Evolutionary conservation across 2,329 filamentous ascomycete genomes (phyloP), one percentile per base, ranked within the genome.

Genomic region (Colletotrichum tropicicola): DNA sequence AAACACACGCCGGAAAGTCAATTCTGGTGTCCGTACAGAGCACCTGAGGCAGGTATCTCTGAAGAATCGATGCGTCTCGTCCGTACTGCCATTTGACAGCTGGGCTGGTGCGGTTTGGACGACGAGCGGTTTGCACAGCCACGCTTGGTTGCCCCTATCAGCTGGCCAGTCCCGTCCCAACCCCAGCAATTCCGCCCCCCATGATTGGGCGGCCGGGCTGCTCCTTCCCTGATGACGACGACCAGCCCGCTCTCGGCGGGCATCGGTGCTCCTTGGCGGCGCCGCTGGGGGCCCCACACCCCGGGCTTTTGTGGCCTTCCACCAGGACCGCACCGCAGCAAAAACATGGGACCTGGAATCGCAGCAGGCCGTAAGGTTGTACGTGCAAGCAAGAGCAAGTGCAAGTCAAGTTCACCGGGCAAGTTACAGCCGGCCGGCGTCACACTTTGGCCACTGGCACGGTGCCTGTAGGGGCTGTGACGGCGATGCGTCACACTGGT

Each of bases 161-260:
- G 49, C 57, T 28, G 49, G 49, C 23, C 23, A 27, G 35, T 27
- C 17, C 21, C 44, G 51, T 55, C 49, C 23, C 30, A 21, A 43
- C 57, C 62, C 57, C 45, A 27, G 32, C 49, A 23, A 12, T 37
- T 51, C 32, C 6, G 32, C 17, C 9, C 12, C 19, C 19, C 43
- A 41, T 56, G 62, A 65, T 65, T 65, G 62, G 61, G 28, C 44
- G 44, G 19, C 35, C 28, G 57, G 39, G 35, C 19, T 15, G n/a
- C 43, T 62, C 49, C 44, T 45, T 45, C 28, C 57, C 43, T 65
- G 62, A 56, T 65, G 51, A 62, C 58, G 62, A 65, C 62, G 57
- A 62, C 58, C 49, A 44, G 58, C 44, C 62, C 62, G 58, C 62
- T 61, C 57, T 65, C 49, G 62, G 57, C 57, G 62, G 62, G 47